Base-by-base conservation (phyloP, 2,329 filamentous ascomycete genomes). In the Aspergillus quadrilineatus region DNA sequence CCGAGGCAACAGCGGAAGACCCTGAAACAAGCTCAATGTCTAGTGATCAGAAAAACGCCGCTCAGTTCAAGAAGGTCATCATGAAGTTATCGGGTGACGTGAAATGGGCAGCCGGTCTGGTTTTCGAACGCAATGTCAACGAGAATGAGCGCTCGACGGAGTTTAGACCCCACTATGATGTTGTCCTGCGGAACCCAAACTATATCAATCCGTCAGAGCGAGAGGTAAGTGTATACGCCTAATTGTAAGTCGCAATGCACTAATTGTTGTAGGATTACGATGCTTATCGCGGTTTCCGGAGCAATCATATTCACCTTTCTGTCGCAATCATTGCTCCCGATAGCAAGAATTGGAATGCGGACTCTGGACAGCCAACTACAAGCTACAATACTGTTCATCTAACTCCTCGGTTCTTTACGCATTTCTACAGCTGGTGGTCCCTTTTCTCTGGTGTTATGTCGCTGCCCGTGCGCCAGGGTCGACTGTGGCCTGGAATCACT, bases 81-180 rank as follows among this genome's bases (percentile, higher is more conserved):
- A 97, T 99, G 93, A 99, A 99, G 75, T 81, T 99, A 10, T 97
- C 94, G 3, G 94, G 94, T 12, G 95, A 94, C 68, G 94, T 99
- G 0, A 89, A 91, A 73, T 97, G 92, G 90, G 83, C 93, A 68
- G 87, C 89, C 12, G 95, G 94, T 0, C 79, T 99, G 39, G 90
- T 96, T 49, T 99, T 99, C 69, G 94, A 99, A 74, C 86, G 89
- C 45, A 89, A 93, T 61, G 80, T 92, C 30, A 84, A 86, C 44
- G 77, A 86, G 52, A 88, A 87, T 34, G 80, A 82, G 53, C 84
- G 94, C 56, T 92, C 86, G 22, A 97, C 97, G 70, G 82, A 90
- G 10, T 99, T 97, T 76, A 89, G 84, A 64, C 92, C 92, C 22
- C 94, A 99, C 70, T 99, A 97, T 72, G 85, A 96, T 53, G 87